Evolutionary conservation across 768 basidiomycete genomes (phyloP), one percentile per base, ranked within the genome.

Genomic region (Rhizopogon vinicolor): DNA sequence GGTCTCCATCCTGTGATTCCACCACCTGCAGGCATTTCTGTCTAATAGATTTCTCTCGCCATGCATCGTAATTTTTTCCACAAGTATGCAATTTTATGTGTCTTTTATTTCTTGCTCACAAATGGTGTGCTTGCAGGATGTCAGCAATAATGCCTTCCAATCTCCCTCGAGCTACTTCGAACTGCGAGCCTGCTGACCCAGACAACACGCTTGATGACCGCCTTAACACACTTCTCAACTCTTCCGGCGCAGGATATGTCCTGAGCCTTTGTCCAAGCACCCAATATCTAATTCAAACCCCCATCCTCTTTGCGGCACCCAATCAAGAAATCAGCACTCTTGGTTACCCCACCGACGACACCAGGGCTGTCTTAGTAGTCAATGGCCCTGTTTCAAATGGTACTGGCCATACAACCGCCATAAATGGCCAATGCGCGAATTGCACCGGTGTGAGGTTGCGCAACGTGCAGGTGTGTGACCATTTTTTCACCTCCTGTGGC

Each of bases 271-370:
- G 92, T 69, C 83, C 83, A 1, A 70, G 73, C 31, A 68, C 77
- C 52, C 71, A 78, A 46, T 93, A 94, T 64, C 56, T 78, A 58
- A 80, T 93, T 57, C 77, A 81, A 52, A 78, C 82, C 3, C 85
- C 89, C 1, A 76, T 94, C 49, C 69, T 78, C 33, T 91, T 91
- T 61, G 75, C 83, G 0, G 79, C 83, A 10, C 75, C 80, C 0
- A 75, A 85, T 61, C 86, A 94, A 69, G 92, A 93, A 70, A 92
- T 94, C 45, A 89, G 83, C 60, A 94, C 92, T 0, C 62, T 76
- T 6, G 89, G 89, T 14, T 88, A 91, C 58, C 92, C 92, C 0
- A 82, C 77, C 0, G 89, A 78, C 19, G 73, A 78, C 52, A 74
- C 77, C 9, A 78, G 92, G 56, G 92, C 92, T 5, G 82, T 77